A percentile compares a stretch with the other conserved stretches of the same genome.
phyloP scores from a whole-genome alignment of 2,329 filamentous ascomycete genomes.

The Ophiostoma montium region DNA sequence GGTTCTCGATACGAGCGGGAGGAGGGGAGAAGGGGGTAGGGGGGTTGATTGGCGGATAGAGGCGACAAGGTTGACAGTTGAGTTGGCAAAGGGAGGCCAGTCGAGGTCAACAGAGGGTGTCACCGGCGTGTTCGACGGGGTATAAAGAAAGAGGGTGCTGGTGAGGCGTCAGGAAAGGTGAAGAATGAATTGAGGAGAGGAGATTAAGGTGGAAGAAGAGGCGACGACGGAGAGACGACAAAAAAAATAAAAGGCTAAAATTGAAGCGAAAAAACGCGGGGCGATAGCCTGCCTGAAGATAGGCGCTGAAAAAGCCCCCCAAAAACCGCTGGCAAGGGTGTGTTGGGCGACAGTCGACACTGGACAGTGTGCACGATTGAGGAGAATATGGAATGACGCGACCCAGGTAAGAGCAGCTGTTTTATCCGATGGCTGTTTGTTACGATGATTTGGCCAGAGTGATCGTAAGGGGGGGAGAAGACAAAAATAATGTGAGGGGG shows the following conservation, averaged over 20 bases:
- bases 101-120: not conserved
- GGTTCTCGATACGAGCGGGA: constrained; percentile 7
- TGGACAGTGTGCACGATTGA: not conserved
- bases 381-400: not conserved
- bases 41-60: not conserved
- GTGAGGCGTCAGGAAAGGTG: not conserved
- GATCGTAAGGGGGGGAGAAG: not conserved
- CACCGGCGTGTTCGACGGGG: not conserved
- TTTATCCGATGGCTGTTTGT: not conserved
- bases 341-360: not conserved
- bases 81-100: not conserved
- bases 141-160: not conserved
- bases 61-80: not conserved
- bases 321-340: not conserved
- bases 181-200: not conserved
- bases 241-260: constrained; percentile 1
- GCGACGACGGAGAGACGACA: not conserved
- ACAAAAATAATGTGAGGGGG: constrained; percentile 6
- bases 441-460: constrained; percentile 1
- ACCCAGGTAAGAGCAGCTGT: not conserved
- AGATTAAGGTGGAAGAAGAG: not conserved
- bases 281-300: not conserved
- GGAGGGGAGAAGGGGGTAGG: not conserved
- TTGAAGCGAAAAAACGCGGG: constrained; percentile 1
- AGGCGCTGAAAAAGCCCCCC: not conserved